Base-by-base conservation (phyloP, 1,139 yeast genomes). In the Candida freyschussii region DNA sequence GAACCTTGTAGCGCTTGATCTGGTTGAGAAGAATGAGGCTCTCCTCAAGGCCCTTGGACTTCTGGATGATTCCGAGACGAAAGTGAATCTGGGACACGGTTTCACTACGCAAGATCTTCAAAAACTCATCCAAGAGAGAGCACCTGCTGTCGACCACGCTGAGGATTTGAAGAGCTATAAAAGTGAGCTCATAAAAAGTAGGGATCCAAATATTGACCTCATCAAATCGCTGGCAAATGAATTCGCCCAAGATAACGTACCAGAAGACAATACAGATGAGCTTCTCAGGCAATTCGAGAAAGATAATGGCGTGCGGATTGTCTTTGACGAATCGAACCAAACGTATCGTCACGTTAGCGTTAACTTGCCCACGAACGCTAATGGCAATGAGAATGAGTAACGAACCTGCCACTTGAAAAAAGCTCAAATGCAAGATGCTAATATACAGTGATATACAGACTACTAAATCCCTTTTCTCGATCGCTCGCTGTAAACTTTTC, bases 211-310 rank as follows among this genome's bases (percentile, higher is more conserved):
- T 9, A 20, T 32, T 10, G 36, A 39, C 10, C 24, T 47, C n/a
- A 16, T 48, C 7, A 33, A 37, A 9, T 21, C 25, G 11, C 26
- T 50, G 11, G 36, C 50, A 4, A 11, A 13, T 2, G 54, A 48
- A 21, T 50, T 50, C 17, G 14, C 37, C 10, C 15, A 23, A 4
- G 45, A 43, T 24, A 37, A 34, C 2, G 19, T 41, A 1, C 31
- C 44, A 4, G 5, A 74, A 5, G 49, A 47, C 13, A 32, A 48
- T 23, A 36, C 43, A 1, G 40, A 42, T 16, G 36, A 33, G 2
- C n/a, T 43, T 9, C 19, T 45, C 0, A 13, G 10, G 5, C 17
- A 39, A 13, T 46, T 39, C 28, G 48, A 44, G 29, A 33, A 26
- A 17, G 39, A 36, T 7, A 44, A 45, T 15, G 29, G 33, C 7